These are phyloP conservation scores for Gymnopus androsaceus DNA, from an alignment of 1,284 basidiomycete species.

Conservation along the genomic window DNA sequence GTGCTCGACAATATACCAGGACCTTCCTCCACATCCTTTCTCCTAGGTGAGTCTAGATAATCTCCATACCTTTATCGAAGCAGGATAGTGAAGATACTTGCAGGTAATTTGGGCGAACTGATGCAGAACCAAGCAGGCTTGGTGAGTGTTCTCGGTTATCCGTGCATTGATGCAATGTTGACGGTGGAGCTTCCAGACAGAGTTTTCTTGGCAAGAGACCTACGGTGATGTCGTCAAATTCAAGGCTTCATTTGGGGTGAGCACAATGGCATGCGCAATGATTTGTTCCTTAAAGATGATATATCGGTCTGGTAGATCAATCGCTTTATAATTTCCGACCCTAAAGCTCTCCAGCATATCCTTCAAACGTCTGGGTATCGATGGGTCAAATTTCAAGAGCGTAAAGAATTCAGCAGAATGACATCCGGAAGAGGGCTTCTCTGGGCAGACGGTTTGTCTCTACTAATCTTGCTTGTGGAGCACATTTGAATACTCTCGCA, in stretches of 20 bases:
- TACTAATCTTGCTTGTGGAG: not conserved
- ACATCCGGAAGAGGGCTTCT: constrained; percentile 37
- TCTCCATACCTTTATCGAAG: not conserved
- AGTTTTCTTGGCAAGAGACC: constrained; percentile 15
- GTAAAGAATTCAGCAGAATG: constrained; percentile 31
- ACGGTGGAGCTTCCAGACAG: not conserved
- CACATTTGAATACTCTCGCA: not conserved
- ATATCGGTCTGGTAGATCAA: not conserved
- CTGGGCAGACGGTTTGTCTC: constrained; percentile 43
- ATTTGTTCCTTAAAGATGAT: not conserved
- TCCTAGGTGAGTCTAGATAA: constrained; percentile 2
- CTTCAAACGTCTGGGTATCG: constrained; percentile 40
- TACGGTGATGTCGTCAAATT: constrained; percentile 14
- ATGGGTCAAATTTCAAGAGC: constrained; percentile 39
- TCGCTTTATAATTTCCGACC: constrained; percentile 33
- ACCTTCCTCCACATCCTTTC: constrained; percentile 8
- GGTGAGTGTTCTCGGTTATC: too few relatives aligned
- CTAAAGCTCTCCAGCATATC: constrained; percentile 44
- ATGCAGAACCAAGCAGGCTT: constrained; percentile 11
- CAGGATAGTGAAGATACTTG: not conserved
- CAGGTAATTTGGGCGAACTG: constrained; percentile 14
- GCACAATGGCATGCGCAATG: not conserved
- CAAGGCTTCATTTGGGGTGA: constrained; percentile 14
- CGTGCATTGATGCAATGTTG: not conserved
- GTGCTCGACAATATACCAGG: constrained; percentile 8